Conservation (phyloP, 345 rosid genomes). For the Aquilaria yunnanensis region DNA sequence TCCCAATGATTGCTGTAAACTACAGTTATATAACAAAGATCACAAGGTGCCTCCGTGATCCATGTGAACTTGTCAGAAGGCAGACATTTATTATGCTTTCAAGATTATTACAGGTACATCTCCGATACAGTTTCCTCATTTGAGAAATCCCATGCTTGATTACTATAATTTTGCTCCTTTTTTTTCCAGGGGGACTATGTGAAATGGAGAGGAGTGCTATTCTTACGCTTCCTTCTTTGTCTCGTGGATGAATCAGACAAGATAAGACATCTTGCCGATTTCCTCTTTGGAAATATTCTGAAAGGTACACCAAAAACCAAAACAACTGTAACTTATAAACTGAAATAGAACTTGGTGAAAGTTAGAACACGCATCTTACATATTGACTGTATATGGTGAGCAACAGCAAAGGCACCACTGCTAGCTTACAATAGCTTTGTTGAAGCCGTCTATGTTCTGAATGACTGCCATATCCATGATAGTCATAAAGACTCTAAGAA, state of each 20-base stretch:
- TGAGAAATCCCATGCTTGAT: not conserved
- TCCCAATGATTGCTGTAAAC: slow-evolving; percentile 15
- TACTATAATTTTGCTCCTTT: slow-evolving; percentile 7
- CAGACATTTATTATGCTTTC: slow-evolving; percentile 91
- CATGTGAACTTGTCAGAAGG: slow-evolving; percentile 87
- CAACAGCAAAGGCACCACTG: slow-evolving; percentile 85
- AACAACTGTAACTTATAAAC: slow-evolving; percentile 11
- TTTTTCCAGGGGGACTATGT: slow-evolving; percentile 85
- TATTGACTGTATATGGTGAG: slow-evolving; percentile 15
- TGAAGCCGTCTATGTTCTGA: slow-evolving; percentile 85
- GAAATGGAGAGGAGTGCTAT: slow-evolving; percentile 93
- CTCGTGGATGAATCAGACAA: slow-evolving; percentile 93
- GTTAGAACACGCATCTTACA: slow-evolving; percentile 9
- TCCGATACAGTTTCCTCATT: slow-evolving; percentile 7
- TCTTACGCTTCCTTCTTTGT: slow-evolving; percentile 76
- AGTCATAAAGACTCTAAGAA: slow-evolving; percentile 52
- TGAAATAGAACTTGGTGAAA: not conserved
- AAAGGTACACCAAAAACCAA: slow-evolving; percentile 40
- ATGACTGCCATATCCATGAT: slow-evolving; percentile 61
- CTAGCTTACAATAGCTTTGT: slow-evolving; percentile 96
- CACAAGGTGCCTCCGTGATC: slow-evolving; percentile 78
- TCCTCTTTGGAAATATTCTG: slow-evolving; percentile 77
- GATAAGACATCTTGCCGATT: slow-evolving; percentile 84
- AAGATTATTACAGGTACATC: slow-evolving; percentile 78
- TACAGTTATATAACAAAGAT: slow-evolving; percentile 82